phyloP scores from a whole-genome alignment of 441 rosid genomes.

The Breynia disticha region DNA sequence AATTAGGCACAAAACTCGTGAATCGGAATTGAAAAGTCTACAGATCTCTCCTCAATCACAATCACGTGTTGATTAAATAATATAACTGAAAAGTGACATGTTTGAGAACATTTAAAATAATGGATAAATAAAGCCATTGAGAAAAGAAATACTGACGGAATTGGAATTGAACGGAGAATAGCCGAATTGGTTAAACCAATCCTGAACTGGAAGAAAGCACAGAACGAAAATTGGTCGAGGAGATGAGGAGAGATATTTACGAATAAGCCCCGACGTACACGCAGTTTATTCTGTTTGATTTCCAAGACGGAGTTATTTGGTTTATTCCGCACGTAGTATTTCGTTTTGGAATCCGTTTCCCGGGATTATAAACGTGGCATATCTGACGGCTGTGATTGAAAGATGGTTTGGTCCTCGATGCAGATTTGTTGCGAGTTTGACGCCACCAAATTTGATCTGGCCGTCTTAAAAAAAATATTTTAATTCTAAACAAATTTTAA shows the following conservation, averaged over 20 bases:
- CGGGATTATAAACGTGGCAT: not conserved
- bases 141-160: not conserved
- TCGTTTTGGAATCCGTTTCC: not conserved
- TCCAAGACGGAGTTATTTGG: not conserved
- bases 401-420: too few species aligned
- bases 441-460: too few species aligned
- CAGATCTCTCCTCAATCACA: slow-evolving; percentile 13
- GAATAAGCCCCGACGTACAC: not conserved
- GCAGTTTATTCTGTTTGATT: not conserved
- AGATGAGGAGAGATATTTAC: not conserved
- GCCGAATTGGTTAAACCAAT: not conserved
- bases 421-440: too few species aligned
- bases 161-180: not conserved
- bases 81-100: too few species aligned
- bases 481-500: too few species aligned
- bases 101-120: too few species aligned
- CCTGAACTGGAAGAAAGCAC: not conserved
- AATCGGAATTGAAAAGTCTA: not conserved
- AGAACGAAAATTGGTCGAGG: not conserved
- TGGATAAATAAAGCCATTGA: not conserved
- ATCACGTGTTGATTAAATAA: not conserved
- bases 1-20: not conserved
- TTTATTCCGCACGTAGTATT: not conserved
- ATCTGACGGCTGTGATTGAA: not conserved
- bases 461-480: too few species aligned